Base-by-base conservation (phyloP, 129 eudicot species). In the Heracleum sosnowskyi region DNA sequence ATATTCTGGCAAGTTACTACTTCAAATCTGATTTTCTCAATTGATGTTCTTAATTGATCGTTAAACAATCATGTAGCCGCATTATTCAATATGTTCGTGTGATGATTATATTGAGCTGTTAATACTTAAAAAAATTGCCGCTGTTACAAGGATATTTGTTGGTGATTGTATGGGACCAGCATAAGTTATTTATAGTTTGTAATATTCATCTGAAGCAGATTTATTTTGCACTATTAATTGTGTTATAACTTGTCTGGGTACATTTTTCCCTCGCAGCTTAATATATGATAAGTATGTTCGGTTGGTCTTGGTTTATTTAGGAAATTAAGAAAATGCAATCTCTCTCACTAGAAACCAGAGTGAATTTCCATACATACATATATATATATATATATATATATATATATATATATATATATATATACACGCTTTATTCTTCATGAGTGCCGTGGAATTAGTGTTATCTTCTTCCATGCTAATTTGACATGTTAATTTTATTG, bases 401-500 rank as follows among this genome's bases (percentile, higher is more conserved):
- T n/a, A n/a, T n/a, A n/a, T n/a, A n/a, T n/a, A n/a, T n/a, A n/a
- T n/a, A n/a, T n/a, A n/a, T n/a, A n/a, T n/a, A 35, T 24, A 18
- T 69, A n/a, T 60, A 26, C 3, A 17, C 0, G 33, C 13, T 55
- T 55, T 55, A 2, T 60, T 26, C 16, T n/a, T n/a, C 62, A 60
- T 10, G 68, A 60, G 68, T 26, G 68, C 17, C 18, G 4, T 16
- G 42, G 74, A 69, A 17, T 34, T 36, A 5, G 9, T 69, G 42
- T 9, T 69, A 1, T n/a, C 53, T 40, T 36, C 13, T 70, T 41
- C 69, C 5, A 18, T 73, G 66, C 66, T 68, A 40, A 33, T 76
- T 53, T 77, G 33, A 22, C 26, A 72, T 81, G 66, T 47, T 42
- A 3, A 55, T 45, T 57, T 57, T 75, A 31, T 49, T 82, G 93